A percentile compares a stretch with the other conserved stretches of the same genome.
Evolutionary conservation across 495 filamentous ascomycete genomes (phyloP).

Genomic region (Daldinia grandis): DNA sequence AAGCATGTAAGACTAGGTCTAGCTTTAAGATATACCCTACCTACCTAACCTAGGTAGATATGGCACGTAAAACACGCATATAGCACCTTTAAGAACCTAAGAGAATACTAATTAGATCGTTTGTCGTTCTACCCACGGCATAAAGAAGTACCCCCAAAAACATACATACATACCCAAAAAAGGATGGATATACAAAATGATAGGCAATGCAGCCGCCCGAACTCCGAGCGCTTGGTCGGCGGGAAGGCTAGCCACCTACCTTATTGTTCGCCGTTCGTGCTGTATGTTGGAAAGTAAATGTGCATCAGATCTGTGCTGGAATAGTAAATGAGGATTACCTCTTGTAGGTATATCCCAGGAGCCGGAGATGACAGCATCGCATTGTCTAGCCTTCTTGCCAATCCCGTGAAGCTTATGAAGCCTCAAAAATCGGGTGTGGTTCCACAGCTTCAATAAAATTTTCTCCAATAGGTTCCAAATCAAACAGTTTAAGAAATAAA

Average conservation of each 20-base stretch:
- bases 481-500: neutral
- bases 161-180: conserved; percentile 16
- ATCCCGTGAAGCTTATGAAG: conserved; percentile 2
- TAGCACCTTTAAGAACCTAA: neutral
- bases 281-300: neutral
- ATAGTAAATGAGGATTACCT: conserved; percentile 3
- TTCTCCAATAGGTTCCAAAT: conserved; percentile 13
- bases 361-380: conserved; percentile 3
- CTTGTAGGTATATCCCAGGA: conserved; percentile 12
- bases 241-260: conserved; percentile 4
- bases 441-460: conserved; percentile 30
- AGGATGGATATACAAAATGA: conserved; percentile 1
- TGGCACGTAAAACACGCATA: conserved; percentile 6
- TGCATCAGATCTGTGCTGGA: neutral
- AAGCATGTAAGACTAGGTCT: neutral
- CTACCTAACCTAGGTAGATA: no score
- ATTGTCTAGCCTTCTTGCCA: conserved; percentile 2
- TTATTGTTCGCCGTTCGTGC: conserved; percentile 7
- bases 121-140: neutral
- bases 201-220: conserved; percentile 32
- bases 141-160: neutral
- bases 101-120: neutral
- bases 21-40: neutral
- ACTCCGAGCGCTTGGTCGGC: conserved; percentile 30
- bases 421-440: conserved; percentile 21